These are phyloP conservation scores for Nannizzia gypsea DNA, from an alignment of 2,329 filamentous ascomycete species.

Conservation along the genomic window DNA sequence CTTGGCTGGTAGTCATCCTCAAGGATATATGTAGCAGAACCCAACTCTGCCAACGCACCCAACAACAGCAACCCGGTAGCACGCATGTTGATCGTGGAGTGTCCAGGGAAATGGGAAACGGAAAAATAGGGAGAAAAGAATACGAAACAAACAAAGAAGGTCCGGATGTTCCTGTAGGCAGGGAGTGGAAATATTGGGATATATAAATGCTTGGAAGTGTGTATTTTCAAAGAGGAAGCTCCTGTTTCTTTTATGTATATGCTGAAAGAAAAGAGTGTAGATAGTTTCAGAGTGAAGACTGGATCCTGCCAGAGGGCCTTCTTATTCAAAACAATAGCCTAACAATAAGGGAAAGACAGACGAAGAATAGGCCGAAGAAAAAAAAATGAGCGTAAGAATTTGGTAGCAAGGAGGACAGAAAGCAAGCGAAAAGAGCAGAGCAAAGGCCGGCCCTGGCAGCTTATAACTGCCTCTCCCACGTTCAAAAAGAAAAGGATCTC, in stretches of 20 bases:
- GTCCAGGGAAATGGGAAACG: not conserved
- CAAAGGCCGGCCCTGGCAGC: not conserved
- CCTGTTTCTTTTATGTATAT: not conserved
- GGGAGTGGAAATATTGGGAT: not conserved
- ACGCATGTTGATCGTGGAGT: conserved; percentile 10
- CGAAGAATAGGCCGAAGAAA: not conserved
- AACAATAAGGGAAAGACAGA: not conserved
- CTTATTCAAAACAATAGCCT: not conserved
- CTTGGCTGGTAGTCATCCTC: conserved; percentile 14
- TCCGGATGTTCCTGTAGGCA: not conserved
- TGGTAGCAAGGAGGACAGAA: not conserved
- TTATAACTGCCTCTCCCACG: not conserved
- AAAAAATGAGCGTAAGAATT: not conserved
- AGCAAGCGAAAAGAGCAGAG: not conserved
- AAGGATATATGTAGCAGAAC: conserved; percentile 11
- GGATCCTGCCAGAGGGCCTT: not conserved
- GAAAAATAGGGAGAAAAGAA: not conserved
- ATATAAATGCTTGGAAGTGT: not conserved
- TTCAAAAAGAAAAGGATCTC: not conserved
- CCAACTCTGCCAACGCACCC: conserved; percentile 37
- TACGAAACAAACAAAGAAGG: not conserved
- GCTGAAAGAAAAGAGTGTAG: not conserved
- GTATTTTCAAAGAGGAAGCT: not conserved
- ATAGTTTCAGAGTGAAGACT: not conserved
- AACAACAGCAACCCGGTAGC: conserved; percentile 31